These are phyloP conservation scores for Moricandia moricandioides DNA, from an alignment of 345 rosid species.

Conservation along the genomic window DNA sequence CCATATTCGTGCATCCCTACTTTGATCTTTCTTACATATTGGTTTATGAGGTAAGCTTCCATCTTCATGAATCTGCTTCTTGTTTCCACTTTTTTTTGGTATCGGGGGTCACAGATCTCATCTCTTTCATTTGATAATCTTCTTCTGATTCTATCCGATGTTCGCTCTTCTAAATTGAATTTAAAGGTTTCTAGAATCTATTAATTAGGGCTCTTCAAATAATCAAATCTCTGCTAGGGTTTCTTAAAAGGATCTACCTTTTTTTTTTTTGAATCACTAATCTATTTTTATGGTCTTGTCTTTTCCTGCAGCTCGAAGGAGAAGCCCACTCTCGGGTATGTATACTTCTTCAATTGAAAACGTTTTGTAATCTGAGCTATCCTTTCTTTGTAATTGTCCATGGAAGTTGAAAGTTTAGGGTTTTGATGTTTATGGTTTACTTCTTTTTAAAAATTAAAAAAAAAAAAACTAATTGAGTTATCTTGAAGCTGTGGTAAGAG, in stretches of 20 bases:
- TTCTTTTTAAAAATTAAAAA: neutral
- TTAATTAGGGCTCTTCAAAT: neutral
- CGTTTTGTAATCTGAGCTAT: neutral
- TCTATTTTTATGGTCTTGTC: neutral
- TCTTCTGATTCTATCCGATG: neutral
- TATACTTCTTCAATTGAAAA: neutral
- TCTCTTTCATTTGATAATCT: neutral
- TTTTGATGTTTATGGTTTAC: neutral
- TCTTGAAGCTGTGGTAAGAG: neutral
- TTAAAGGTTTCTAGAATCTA: neutral
- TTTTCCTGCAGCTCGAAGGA: conserved; percentile 73
- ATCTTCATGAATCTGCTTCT: neutral
- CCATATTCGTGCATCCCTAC: conserved; percentile 16
- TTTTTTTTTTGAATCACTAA: neutral
- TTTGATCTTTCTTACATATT: conserved; percentile 29
- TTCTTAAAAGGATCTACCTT: neutral
- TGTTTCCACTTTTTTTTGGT: neutral
- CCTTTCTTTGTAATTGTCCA: neutral
- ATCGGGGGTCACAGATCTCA: conserved; percentile 12
- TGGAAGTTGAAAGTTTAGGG: neutral
- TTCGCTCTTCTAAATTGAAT: neutral
- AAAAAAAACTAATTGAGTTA: too few relatives aligned
- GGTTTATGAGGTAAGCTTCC: conserved; percentile 47
- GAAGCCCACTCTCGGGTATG: conserved; percentile 89
- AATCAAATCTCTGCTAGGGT: neutral